Evolutionary conservation across 139 green algal species (phyloP).

Genomic region (Chlorella sp.): DNA sequence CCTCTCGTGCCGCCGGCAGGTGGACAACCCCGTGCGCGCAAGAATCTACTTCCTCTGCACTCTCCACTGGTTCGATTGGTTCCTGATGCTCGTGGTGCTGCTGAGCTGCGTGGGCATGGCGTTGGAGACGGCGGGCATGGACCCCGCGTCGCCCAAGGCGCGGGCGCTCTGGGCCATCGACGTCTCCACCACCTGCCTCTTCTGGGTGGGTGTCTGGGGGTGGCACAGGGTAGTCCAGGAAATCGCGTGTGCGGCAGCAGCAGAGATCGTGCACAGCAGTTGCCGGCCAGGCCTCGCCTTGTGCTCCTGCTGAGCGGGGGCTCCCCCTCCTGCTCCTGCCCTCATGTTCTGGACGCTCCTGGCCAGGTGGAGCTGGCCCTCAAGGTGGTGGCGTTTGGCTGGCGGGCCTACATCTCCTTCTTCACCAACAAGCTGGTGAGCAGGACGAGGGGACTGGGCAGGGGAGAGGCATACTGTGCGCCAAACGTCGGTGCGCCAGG

Average conservation of each 20-base stretch:
- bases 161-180: slow-evolving; percentile 49
- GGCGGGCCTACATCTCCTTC: slow-evolving; percentile 62
- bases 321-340: too few relatives aligned
- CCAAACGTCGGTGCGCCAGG: background rate
- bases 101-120: slow-evolving; percentile 61
- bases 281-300: too few relatives aligned
- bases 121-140: slow-evolving; percentile 61
- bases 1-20: slow-evolving; percentile 1
- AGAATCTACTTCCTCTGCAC: slow-evolving; percentile 40
- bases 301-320: too few relatives aligned
- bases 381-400: slow-evolving; percentile 79
- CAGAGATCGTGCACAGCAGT: too few relatives aligned
- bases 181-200: slow-evolving; percentile 61
- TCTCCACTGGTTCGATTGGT: slow-evolving; percentile 60
- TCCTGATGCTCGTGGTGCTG: slow-evolving; percentile 73
- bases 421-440: slow-evolving; percentile 57
- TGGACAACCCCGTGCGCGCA: slow-evolving; percentile 50
- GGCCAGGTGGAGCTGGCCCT: slow-evolving; percentile 67
- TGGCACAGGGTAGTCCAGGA: too few relatives aligned
- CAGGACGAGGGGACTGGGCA: background rate
- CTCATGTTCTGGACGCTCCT: too few relatives aligned
- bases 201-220: too few relatives aligned
- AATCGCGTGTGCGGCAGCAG: too few relatives aligned
- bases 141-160: slow-evolving; percentile 17
- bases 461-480: background rate